A percentile compares a stretch with the other conserved stretches of the same genome.
Evolutionary conservation across 306 rosid genomes (phyloP).

Genomic region (Sechiopsis laciniata): DNA sequence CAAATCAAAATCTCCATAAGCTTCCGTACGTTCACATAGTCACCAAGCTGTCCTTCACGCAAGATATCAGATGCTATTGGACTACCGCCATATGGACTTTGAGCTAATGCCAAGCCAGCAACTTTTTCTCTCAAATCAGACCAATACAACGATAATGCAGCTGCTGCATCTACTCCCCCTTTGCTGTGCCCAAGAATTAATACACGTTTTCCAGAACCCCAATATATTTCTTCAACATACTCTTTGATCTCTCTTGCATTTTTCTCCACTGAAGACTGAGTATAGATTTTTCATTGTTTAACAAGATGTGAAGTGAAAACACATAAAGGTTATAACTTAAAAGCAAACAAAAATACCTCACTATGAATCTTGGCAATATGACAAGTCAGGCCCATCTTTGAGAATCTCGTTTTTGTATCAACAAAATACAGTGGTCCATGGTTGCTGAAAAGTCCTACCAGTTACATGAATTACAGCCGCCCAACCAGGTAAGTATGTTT

Average conservation of each 20-base stretch:
- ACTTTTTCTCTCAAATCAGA: slow-evolving; percentile 92
- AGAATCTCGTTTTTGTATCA: slow-evolving; percentile 64
- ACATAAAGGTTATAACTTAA: neutral
- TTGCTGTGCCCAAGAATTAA: slow-evolving; percentile 98
- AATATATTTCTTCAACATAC: slow-evolving; percentile 85
- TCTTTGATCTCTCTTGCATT: slow-evolving; percentile 92
- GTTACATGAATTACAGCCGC: slow-evolving; percentile 15
- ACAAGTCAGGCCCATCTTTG: slow-evolving; percentile 89
- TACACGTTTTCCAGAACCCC: slow-evolving; percentile 90
- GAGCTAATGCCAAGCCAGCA: slow-evolving; percentile 85
- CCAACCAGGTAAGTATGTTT: slow-evolving; percentile 13
- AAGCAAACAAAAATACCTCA: slow-evolving; percentile 48
- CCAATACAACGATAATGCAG: slow-evolving; percentile 95
- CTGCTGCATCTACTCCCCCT: slow-evolving; percentile 99
- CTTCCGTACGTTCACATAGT: slow-evolving; percentile 84
- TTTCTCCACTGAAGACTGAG: slow-evolving; percentile 88
- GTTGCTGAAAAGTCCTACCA: slow-evolving; percentile 87
- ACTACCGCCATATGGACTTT: slow-evolving; percentile 98
- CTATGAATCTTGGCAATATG: slow-evolving; percentile 98
- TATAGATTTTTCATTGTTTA: slow-evolving; percentile 27
- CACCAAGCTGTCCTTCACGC: slow-evolving; percentile 96
- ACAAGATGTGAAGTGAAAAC: slow-evolving; percentile 15
- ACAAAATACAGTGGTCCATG: slow-evolving; percentile 96
- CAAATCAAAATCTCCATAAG: slow-evolving; percentile 82
- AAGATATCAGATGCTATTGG: slow-evolving; percentile 94